Conservation (phyloP, 495 filamentous ascomycete genomes). For the Penicillium desertorum region DNA sequence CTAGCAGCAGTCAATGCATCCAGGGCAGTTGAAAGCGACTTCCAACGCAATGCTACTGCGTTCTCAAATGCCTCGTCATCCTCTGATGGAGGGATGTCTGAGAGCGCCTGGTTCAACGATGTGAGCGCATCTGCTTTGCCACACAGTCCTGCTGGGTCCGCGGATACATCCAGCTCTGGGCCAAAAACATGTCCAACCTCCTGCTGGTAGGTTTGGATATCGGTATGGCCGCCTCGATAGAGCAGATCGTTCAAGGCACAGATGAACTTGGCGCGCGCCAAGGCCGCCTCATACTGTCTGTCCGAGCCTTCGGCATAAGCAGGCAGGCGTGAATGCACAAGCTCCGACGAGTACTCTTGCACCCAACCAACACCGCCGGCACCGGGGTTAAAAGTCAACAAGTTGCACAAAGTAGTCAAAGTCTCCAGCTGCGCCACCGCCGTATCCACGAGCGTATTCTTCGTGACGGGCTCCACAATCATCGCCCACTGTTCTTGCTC, state of each 20-base stretch:
- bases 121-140: constrained; percentile 59
- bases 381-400: constrained; percentile 43
- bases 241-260: constrained; percentile 54
- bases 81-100: constrained; percentile 35
- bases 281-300: constrained; percentile 49
- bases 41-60: constrained; percentile 45
- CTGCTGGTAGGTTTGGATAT: constrained; percentile 50
- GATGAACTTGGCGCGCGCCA: constrained; percentile 55
- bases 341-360: constrained; percentile 52
- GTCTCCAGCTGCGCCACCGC: constrained; percentile 60
- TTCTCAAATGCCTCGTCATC: constrained; percentile 29
- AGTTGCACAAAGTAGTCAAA: constrained; percentile 55
- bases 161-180: constrained; percentile 39
- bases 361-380: constrained; percentile 50
- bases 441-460: constrained; percentile 63
- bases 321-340: constrained; percentile 48
- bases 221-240: constrained; percentile 50
- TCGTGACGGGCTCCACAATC: constrained; percentile 61
- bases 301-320: constrained; percentile 45
- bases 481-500: constrained; percentile 60
- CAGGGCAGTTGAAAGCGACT: constrained; percentile 48
- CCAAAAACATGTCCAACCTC: constrained; percentile 48
- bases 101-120: constrained; percentile 49
- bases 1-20: constrained; percentile 53
- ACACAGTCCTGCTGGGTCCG: constrained; percentile 52